These are phyloP conservation scores for Pseudogymnoascus sp. DNA, from an alignment of 2,329 filamentous ascomycete species.

Conservation along the genomic window DNA sequence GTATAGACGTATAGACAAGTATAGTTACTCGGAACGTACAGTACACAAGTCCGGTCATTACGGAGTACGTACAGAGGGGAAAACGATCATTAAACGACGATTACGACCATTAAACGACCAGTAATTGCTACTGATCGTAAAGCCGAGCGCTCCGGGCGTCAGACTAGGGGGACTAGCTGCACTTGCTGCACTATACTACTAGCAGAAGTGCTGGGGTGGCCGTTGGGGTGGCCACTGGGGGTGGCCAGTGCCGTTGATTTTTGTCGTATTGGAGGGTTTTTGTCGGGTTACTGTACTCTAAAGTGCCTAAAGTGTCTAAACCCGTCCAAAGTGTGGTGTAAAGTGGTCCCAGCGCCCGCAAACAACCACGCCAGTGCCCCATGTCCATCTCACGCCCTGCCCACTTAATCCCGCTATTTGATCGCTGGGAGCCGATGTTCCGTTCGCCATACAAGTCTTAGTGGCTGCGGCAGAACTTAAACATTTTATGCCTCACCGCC, in stretches of 20 bases:
- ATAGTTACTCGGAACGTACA: neutral
- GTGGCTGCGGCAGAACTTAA: constrained; percentile 17
- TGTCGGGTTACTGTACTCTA: neutral
- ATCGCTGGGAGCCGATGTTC: neutral
- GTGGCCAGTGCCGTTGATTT: neutral
- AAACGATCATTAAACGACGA: neutral
- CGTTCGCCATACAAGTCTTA: neutral
- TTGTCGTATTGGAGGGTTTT: neutral
- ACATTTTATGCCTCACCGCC: constrained; percentile 12
- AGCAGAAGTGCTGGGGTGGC: neutral
- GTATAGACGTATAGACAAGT: neutral
- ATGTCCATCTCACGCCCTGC: neutral
- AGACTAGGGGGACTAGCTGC: neutral
- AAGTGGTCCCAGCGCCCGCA: neutral
- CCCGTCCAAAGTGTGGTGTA: neutral
- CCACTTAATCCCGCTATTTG: constrained; percentile 1
- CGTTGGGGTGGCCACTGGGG: neutral
- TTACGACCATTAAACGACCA: neutral
- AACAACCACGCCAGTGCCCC: neutral
- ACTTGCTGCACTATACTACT: neutral
- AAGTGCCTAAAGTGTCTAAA: neutral
- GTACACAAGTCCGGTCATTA: neutral
- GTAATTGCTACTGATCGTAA: neutral
- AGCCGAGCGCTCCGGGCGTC: neutral
- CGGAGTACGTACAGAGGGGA: neutral